phyloP scores from a whole-genome alignment of 306 rosid species.

The Vicia sativa region DNA sequence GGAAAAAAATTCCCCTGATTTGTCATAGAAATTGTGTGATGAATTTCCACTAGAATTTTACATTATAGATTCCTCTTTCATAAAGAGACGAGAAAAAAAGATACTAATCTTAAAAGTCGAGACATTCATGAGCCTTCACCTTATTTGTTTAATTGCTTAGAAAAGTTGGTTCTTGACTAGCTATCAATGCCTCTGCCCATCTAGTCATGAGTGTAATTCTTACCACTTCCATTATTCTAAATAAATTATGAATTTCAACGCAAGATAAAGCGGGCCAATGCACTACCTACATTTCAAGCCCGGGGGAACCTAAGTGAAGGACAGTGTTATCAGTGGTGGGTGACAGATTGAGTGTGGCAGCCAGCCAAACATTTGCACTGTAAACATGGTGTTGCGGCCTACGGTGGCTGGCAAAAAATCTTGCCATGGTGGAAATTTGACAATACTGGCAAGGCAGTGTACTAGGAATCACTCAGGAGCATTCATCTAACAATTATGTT shows the following conservation, averaged over 20 bases:
- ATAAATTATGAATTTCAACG: constrained; percentile 33
- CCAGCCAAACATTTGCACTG: neutral
- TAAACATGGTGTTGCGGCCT: neutral
- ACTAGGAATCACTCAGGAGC: neutral
- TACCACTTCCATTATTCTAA: constrained; percentile 9
- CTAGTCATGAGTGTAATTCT: neutral
- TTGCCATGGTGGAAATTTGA: neutral
- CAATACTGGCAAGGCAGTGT: neutral
- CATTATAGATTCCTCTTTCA: constrained; percentile 22
- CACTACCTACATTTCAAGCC: constrained; percentile 20
- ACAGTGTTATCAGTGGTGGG: neutral
- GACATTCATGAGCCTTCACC: neutral
- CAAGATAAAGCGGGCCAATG: constrained; percentile 12
- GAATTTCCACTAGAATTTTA: constrained; percentile 26
- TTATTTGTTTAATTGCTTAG: constrained; percentile 11
- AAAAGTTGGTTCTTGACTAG: constrained; percentile 1
- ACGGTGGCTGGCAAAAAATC: neutral
- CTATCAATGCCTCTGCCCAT: constrained; percentile 16
- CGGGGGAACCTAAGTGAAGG: neutral
- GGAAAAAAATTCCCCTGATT: constrained; percentile 28
- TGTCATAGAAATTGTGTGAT: neutral
- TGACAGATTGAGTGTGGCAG: neutral
- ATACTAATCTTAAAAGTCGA: neutral
- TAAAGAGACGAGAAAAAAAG: constrained; percentile 11
- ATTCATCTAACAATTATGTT: constrained; percentile 8